A percentile compares a stretch with the other conserved stretches of the same genome.
phyloP scores from a whole-genome alignment of 257 asterid genomes.

The Solanum okadae region DNA sequence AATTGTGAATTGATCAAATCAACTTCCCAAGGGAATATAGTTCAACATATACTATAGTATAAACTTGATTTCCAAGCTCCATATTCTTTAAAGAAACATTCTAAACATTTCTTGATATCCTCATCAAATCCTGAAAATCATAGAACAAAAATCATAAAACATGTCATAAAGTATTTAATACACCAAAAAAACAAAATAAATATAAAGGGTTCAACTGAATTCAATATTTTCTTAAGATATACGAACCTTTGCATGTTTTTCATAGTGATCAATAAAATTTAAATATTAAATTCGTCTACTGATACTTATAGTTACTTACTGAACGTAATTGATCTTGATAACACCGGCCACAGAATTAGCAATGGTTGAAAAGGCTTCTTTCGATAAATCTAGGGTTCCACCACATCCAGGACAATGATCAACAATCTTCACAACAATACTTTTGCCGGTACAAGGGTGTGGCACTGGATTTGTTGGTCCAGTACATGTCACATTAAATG shows the following conservation, averaged over 20 bases:
- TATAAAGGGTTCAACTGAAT: no score
- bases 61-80: not conserved
- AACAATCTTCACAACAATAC: not conserved
- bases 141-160: not conserved
- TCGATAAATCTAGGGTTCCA: not conserved
- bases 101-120: not conserved
- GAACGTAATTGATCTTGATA: not conserved
- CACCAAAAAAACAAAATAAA: no score
- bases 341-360: not conserved
- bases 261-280: not conserved
- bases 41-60: not conserved
- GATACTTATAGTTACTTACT: not conserved
- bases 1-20: not conserved
- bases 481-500: not conserved
- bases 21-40: not conserved
- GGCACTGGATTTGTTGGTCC: not conserved
- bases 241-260: no score
- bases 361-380: not conserved
- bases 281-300: not conserved
- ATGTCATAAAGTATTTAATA: not conserved
- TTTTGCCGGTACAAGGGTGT: not conserved
- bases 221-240: no score
- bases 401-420: not conserved
- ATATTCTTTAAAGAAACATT: not conserved
- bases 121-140: not conserved